Evolutionary conservation across 352 stramenopile genomes (phyloP).

Genomic region (Globisporangium emineosum): DNA sequence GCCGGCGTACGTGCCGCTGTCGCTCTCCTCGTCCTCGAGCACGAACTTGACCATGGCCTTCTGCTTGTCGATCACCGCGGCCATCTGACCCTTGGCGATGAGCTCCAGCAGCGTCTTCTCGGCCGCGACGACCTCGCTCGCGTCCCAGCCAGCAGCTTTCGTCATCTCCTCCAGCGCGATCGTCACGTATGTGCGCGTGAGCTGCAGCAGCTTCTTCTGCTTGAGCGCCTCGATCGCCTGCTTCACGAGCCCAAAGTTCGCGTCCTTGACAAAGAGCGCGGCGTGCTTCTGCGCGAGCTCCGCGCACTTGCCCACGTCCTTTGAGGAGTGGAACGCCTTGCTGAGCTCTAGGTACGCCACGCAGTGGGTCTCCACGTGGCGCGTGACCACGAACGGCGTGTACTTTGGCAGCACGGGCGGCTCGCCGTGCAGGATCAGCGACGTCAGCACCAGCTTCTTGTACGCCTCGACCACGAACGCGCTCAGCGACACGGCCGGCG

Average conservation of each 20-base stretch:
- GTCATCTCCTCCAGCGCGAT: conserved; percentile 66
- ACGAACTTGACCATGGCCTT: conserved; percentile 79
- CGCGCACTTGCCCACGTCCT: conserved; percentile 29
- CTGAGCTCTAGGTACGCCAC: conserved; percentile 51
- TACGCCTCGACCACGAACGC: conserved; percentile 80
- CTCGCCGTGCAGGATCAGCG: conserved; percentile 59
- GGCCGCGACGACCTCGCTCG: conserved; percentile 24
- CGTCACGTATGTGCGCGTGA: conserved; percentile 79
- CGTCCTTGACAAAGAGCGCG: conserved; percentile 49
- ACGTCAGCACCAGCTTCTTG: conserved; percentile 78
- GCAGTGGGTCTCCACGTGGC: conserved; percentile 69
- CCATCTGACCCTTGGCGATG: conserved; percentile 50
- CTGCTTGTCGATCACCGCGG: conserved; percentile 71
- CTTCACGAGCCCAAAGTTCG: conserved; percentile 78
- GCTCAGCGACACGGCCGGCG: conserved; percentile 66
- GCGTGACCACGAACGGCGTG: conserved; percentile 71
- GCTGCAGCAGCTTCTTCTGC: conserved; percentile 64
- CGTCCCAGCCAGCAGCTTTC: conserved; percentile 39
- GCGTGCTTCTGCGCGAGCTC: conserved; percentile 42
- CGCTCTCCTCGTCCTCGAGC: conserved; percentile 43
- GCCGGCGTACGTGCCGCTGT: conserved; percentile 29
- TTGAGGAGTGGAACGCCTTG: conserved; percentile 49
- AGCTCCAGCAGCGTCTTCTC: conserved; percentile 68
- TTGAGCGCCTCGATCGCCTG: conserved; percentile 68
- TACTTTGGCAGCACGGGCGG: conserved; percentile 67